Conservation (phyloP, 306 rosid species). For the Cucurbita moschata region DNA sequence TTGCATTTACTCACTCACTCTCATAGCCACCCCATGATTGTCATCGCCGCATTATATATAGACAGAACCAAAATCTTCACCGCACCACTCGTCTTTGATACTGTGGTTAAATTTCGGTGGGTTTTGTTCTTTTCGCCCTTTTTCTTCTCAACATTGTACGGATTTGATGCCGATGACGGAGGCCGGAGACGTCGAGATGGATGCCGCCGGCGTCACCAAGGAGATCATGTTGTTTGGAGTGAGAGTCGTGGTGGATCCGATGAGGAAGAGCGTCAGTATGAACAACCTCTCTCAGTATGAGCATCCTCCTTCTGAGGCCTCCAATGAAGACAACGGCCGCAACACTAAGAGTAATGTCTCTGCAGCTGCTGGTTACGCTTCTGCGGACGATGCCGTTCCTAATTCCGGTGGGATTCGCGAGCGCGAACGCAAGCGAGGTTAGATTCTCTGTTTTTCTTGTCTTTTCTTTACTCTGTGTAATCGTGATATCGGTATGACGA, state of each 20-base stretch:
- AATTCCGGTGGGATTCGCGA: slow-evolving; percentile 58
- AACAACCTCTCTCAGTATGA: slow-evolving; percentile 87
- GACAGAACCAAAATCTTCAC: background rate
- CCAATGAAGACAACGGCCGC: background rate
- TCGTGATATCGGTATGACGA: no score
- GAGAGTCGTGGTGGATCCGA: slow-evolving; percentile 76
- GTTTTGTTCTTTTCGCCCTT: background rate
- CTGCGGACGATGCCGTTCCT: slow-evolving; percentile 72
- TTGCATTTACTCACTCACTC: background rate
- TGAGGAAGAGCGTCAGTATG: slow-evolving; percentile 96
- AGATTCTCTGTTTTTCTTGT: background rate
- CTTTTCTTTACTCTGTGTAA: no score
- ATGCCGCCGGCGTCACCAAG: slow-evolving; percentile 11
- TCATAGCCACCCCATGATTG: background rate
- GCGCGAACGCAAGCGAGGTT: slow-evolving; percentile 97
- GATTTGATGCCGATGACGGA: background rate
- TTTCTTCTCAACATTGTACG: background rate
- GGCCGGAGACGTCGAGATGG: background rate
- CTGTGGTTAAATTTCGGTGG: background rate
- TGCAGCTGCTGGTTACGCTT: slow-evolving; percentile 45
- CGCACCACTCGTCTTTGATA: background rate
- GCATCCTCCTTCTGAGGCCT: slow-evolving; percentile 36
- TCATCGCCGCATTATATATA: slow-evolving; percentile 4
- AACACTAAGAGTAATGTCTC: background rate
- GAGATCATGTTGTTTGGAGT: slow-evolving; percentile 90